Base-by-base conservation (phyloP, 2,329 filamentous ascomycete genomes). In the Didymella keratinophila region DNA sequence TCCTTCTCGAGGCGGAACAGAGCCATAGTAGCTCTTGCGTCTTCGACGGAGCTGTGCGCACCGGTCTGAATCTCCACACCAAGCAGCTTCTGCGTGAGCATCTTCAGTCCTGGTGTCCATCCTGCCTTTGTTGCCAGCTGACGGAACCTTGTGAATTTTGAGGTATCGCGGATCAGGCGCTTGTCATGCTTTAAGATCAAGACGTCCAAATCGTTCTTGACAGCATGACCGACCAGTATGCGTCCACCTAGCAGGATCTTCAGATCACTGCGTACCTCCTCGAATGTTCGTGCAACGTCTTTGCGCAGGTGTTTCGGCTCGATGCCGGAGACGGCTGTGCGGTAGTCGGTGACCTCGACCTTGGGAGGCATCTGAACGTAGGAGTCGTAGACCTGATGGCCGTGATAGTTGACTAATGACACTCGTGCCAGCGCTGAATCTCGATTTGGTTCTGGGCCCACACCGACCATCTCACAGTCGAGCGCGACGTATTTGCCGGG, bases 391-490 rank as follows among this genome's bases (percentile, higher is more conserved):
- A 99, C 81, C 76, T 97, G 92, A 27, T 90, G 86, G 18, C 93
- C 93, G 74, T 97, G 92, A 77, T 93, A 99, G 77, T 98, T 96
- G 66, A 97, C 93, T 16, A 96, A 81, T 72, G 91, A 96, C 54
- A 94, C 92, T 45, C 95, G 87, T 1, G 95, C 95, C 43, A 99
- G 85, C 0, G 87, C 88, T 34, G 92, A 93, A 71, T 88, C 85
- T 63, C 89, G 83, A 49, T 87, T 87, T 3, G 86, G 80, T 37
- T 79, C 75, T 6, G 86, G 77, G 0, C 90, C 91, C 12, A 96
- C 87, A 46, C 94, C 95, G 25, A 99, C 95, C 95, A 99, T 99
- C 79, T 99, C 95, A 77, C 95, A 99, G 80, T 99, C 95, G 45
- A 99, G 86, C 20, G 91, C 90, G 41, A 99, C 80, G 75, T 96